Base-by-base conservation (phyloP, 2,329 filamentous ascomycete genomes). In the Cladosporium colombiae region DNA sequence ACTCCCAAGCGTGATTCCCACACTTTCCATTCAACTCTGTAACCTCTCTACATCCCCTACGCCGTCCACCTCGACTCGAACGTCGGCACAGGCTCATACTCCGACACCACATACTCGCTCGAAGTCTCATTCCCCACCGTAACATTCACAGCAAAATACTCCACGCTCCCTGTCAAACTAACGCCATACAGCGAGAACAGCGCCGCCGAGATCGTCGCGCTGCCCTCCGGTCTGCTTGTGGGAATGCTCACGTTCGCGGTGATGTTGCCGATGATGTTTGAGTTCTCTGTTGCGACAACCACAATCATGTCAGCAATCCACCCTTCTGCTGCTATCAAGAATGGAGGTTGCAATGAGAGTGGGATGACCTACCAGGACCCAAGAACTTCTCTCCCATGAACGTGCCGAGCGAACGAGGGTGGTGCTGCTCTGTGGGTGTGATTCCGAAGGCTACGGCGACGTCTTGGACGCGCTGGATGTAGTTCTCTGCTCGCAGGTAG, bases 381-480 rank as follows among this genome's bases (percentile, higher is more conserved):
- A 65, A 5, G 14, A 23, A 44, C 53, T 59, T 65, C 55, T 65
- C 62, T 1, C 56, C 56, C 53, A 65, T 25, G 23, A 59, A 44
- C 8, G 31, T 53, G 11, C 56, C 55, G 31, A 75, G 50, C 25
- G 61, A 31, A 14, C 35, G 25, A 56, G 50, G 61, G 27, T 63
- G n/a, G 35, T 33, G 11, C 16, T 44, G 18, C 11, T 63, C 50
- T 1, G 29, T 37, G 8, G 50, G 50, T 13, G 50, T 46, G 18
- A 63, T 78, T 44, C 82, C 82, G 68, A 81, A 81, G 31, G 78
- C 80, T 11, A 83, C 76, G 62, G 81, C 76, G 2, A 83, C 73
- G 67, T 84, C 81, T 68, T 76, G 72, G 33, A 82, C 78, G 61
- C 74, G 64, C 71, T 84, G 81, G 72, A 81, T 80, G 75, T 82